Base-by-base conservation (phyloP, 768 basidiomycete species). In the Mycena rebaudengoi region DNA sequence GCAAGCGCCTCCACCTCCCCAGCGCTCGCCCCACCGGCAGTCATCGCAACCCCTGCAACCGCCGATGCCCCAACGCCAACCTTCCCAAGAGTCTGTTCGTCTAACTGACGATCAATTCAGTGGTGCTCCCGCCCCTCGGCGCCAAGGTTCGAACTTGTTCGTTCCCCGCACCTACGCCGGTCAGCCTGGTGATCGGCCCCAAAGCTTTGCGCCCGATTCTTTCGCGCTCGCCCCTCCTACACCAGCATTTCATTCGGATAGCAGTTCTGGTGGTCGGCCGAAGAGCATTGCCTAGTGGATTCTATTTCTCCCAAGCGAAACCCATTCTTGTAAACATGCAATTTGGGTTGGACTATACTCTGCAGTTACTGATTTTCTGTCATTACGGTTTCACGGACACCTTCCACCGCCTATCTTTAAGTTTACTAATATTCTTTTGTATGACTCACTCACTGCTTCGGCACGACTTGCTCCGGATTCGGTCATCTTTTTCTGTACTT, bases 151-250 rank as follows among this genome's bases (percentile, higher is more conserved):
- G 33, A 62, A 53, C 44, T 35, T 64, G 49, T 68, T 68, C 45
- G 59, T 64, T 8, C 59, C 66, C 30, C 66, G 66, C 30, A 44
- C 56, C 30, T 68, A 56, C 20, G 13, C 54, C 12, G 62, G 59
- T 12, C 66, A 29, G 23, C 66, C 66, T 1, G 79, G 74, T 28
- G 77, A 79, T 49, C 73, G 84, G 70, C 84, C 84, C 21, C 78
- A 76, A 44, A 73, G 72, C 53, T 66, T 71, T 37, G 72, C 72
- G 25, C 68, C 69, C 16, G 62, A 68, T 23, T 46, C 56, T 2
- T 60, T 54, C 16, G 28, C 49, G 21, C 65, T 66, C 43, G 54
- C 43, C 11, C 62, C 60, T 14, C 64, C 65, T 16, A 39, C 29
- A 18, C 70, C 68, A 0, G 61, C 56, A 16, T 69, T 69, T 55